phyloP scores from a whole-genome alignment of 176 grass and related monocot genomes.

The Oryza brachyantha region DNA sequence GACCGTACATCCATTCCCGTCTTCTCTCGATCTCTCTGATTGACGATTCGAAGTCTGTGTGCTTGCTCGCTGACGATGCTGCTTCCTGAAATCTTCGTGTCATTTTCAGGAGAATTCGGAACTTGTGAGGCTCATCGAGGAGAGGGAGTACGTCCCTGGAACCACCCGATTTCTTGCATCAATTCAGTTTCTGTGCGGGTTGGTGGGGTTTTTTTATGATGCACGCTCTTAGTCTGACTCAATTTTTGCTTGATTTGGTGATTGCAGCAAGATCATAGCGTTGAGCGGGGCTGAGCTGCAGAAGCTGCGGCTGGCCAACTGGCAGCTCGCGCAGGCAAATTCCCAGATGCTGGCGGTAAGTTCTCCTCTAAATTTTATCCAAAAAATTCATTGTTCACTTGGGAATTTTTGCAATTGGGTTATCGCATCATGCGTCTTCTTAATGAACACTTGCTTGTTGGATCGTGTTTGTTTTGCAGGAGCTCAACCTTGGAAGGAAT shows the following conservation, averaged over 20 bases:
- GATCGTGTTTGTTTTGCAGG: slow-evolving; percentile 33
- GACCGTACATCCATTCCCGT: background rate
- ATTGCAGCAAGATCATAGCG: slow-evolving; percentile 37
- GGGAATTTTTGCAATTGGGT: background rate
- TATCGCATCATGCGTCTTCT: background rate
- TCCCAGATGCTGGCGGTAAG: slow-evolving; percentile 43
- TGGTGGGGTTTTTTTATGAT: background rate
- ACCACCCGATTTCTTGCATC: background rate
- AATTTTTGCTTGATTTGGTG: slow-evolving; percentile 3
- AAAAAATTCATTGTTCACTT: background rate
- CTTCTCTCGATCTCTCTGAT: background rate
- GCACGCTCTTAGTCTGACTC: background rate
- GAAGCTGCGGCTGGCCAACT: slow-evolving; percentile 48
- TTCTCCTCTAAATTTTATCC: background rate
- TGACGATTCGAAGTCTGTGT: background rate
- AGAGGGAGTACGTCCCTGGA: slow-evolving; percentile 38
- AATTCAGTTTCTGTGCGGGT: background rate
- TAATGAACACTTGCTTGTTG: background rate
- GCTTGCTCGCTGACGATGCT: background rate
- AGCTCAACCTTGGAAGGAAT: slow-evolving; percentile 45
- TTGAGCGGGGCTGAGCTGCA: slow-evolving; percentile 39
- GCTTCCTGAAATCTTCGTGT: background rate
- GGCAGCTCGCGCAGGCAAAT: slow-evolving; percentile 47
- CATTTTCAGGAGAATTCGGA: slow-evolving; percentile 42
- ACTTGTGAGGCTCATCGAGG: slow-evolving; percentile 37